phyloP scores from a whole-genome alignment of 2,329 filamentous ascomycete species.

The Hypoxylon sp. region DNA sequence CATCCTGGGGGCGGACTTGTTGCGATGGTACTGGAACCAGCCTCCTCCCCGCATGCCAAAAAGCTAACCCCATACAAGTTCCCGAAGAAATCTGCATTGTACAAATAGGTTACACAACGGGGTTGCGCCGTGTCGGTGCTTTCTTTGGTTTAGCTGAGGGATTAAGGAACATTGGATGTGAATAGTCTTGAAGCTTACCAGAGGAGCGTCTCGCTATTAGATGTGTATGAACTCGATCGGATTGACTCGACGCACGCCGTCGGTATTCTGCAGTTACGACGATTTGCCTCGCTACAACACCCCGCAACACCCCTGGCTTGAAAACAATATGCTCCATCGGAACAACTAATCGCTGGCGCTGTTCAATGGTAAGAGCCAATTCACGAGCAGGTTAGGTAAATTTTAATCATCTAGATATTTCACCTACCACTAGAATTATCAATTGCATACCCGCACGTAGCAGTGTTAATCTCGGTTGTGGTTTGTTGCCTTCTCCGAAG shows the following conservation, averaged over 20 bases:
- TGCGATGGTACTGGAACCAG: slow-evolving; percentile 48
- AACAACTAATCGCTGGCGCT: slow-evolving; percentile 49
- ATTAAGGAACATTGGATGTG: slow-evolving; percentile 2
- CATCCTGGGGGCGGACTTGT: slow-evolving; percentile 39
- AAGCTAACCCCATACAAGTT: slow-evolving; percentile 49
- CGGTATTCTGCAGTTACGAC: slow-evolving; percentile 48
- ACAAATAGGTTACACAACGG: slow-evolving; percentile 52
- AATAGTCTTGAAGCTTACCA: slow-evolving; percentile 45
- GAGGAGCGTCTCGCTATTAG: slow-evolving; percentile 45
- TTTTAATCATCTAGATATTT: slow-evolving; percentile 11
- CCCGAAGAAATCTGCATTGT: slow-evolving; percentile 50
- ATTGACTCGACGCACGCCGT: slow-evolving; percentile 51
- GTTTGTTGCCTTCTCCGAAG: slow-evolving; percentile 47
- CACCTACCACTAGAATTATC: slow-evolving; percentile 48
- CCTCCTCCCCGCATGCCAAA: slow-evolving; percentile 48
- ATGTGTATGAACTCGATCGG: slow-evolving; percentile 25
- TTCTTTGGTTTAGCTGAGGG: slow-evolving; percentile 41
- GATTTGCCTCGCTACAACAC: slow-evolving; percentile 49
- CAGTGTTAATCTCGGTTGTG: slow-evolving; percentile 20
- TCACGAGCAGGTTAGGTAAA: slow-evolving; percentile 15
- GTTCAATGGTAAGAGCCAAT: slow-evolving; percentile 36
- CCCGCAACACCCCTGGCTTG: slow-evolving; percentile 46
- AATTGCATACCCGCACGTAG: slow-evolving; percentile 50
- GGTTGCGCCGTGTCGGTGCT: slow-evolving; percentile 47
- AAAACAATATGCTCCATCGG: slow-evolving; percentile 44